Evolutionary conservation across 2,329 filamentous ascomycete genomes (phyloP), one percentile per base, ranked within the genome.

Genomic region (Beauveria scarabaeidicola): DNA sequence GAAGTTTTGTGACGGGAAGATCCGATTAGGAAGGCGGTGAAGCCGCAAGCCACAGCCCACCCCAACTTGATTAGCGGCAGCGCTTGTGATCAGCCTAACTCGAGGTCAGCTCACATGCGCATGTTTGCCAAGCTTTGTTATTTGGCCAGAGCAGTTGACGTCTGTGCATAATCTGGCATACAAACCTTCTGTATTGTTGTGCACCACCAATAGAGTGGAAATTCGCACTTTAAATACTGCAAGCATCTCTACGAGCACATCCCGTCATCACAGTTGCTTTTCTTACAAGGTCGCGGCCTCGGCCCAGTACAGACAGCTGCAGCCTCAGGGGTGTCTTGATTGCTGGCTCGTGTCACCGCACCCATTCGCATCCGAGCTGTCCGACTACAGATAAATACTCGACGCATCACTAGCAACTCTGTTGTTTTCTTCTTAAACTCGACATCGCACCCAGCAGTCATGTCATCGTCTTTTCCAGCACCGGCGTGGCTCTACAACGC

Each of bases 21-120:
- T 53, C 41, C 3, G 10, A 58, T 43, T 29, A 17, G 60, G 63
- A 44, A 64, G 61, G 63, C 62, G 63, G 63, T 64, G 38, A 62
- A 47, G 29, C 10, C 27, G 27, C 21, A 21, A 36, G 43, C 13
- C 27, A n/a, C 32, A 13, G 32, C 32, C 11, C 32, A 36, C 13
- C 32, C 32, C 32, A 36, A 36, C 32, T 36, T 23, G n/a, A 23
- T 36, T 36, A 36, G 32, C 11, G 32, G 32, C 32, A 36, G 11
- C 32, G 32, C 32, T 36, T 36, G 32, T 36, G 5, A 36, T 36
- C 11, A 36, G 32, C 32, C 32, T 36, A 36, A 36, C 11, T 36
- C 11, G 1, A 5, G 11, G 32, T 36, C 32, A 36, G 32, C 32
- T 36, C 32, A 13, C 32, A 36, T 13, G 32, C 32, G 32, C 32